Percentiles rank a stretch among this genome's conserved stretches.
Conservation (phyloP, 441 rosid species). For the Adansonia gregorii region DNA sequence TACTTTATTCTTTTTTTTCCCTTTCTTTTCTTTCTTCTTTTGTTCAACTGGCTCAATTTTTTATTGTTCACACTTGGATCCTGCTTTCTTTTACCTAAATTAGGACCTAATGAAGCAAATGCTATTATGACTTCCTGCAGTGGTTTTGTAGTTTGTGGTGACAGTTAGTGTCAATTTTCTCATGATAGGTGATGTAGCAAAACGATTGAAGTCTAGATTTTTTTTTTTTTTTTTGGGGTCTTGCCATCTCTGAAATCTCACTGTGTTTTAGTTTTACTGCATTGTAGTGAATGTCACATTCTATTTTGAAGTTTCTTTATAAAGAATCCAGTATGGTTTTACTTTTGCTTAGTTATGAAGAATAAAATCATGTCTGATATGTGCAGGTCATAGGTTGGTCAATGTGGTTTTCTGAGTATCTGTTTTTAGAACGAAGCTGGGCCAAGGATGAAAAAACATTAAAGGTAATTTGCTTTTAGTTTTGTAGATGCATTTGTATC, state of each 20-base stretch:
- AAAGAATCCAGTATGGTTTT: neutral
- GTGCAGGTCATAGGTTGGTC: conserved; percentile 83
- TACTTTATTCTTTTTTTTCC: neutral
- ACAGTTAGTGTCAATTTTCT: neutral
- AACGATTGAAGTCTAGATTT: neutral
- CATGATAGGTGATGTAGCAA: neutral
- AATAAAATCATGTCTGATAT: conserved; percentile 23
- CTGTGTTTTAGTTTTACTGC: neutral
- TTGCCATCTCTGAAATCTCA: neutral
- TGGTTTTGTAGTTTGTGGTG: neutral
- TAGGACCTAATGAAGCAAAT: neutral
- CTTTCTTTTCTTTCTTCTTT: neutral
- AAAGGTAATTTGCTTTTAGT: conserved; percentile 43
- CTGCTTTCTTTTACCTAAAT: neutral
- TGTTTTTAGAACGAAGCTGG: conserved; percentile 80
- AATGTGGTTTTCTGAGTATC: conserved; percentile 89
- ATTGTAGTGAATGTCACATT: neutral
- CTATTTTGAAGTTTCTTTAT: neutral
- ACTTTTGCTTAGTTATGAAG: conserved; percentile 26
- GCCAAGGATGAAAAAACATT: conserved; percentile 79
- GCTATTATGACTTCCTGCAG: neutral
- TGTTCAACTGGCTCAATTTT: neutral
- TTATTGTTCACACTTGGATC: neutral
- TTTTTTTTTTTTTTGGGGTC: neutral
- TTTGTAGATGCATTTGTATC: neutral